These are phyloP conservation scores for Themeda triandra DNA, from an alignment of 176 grass and related monocot genomes.

Conservation along the genomic window DNA sequence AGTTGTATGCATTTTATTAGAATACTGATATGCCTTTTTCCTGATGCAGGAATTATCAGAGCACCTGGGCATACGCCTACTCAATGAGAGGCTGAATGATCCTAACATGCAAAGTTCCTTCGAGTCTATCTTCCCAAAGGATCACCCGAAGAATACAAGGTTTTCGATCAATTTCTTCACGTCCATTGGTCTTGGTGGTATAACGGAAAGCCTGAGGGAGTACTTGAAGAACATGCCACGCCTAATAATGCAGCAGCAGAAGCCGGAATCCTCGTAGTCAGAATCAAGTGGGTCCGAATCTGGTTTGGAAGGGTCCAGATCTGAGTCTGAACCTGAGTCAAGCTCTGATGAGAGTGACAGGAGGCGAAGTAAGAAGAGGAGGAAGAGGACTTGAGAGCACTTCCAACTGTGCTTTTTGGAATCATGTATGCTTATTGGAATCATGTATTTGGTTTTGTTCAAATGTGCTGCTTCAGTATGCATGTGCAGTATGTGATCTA, in stretches of 20 bases:
- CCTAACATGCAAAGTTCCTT: constrained; percentile 75
- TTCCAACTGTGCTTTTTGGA: neutral
- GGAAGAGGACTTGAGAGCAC: constrained; percentile 43
- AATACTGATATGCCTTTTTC: neutral
- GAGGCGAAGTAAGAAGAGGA: constrained; percentile 62
- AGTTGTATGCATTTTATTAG: neutral
- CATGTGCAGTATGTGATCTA: constrained; percentile 1
- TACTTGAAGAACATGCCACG: constrained; percentile 96
- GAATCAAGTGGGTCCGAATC: constrained; percentile 57
- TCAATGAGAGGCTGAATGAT: constrained; percentile 91
- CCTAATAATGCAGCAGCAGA: constrained; percentile 97
- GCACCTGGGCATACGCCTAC: constrained; percentile 79
- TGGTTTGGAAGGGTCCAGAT: constrained; percentile 44
- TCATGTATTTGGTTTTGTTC: neutral
- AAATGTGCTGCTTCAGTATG: neutral
- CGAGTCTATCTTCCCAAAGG: constrained; percentile 86
- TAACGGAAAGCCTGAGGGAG: constrained; percentile 82
- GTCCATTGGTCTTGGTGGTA: constrained; percentile 86
- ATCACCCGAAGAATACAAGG: constrained; percentile 92
- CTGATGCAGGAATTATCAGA: constrained; percentile 71
- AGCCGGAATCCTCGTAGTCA: constrained; percentile 34
- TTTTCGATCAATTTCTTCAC: constrained; percentile 96
- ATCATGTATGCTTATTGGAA: too few relatives aligned
- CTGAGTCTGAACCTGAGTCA: constrained; percentile 43
- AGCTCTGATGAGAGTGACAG: constrained; percentile 65